phyloP scores from a whole-genome alignment of 2,329 filamentous ascomycete species.

The Neonectria punicea region DNA sequence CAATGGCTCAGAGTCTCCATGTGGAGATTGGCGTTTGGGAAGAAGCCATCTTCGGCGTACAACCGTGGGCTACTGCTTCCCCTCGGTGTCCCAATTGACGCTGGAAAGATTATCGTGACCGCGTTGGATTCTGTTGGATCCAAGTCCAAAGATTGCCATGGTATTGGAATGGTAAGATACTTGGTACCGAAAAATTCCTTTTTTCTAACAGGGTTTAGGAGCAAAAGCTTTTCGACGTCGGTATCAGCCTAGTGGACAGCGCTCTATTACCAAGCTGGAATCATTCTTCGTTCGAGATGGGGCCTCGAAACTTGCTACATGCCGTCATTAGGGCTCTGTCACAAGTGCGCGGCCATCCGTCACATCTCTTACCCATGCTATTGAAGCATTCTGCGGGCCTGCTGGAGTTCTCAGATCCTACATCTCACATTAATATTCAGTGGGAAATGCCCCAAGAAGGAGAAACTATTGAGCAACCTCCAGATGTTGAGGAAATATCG shows the following conservation, averaged over 20 bases:
- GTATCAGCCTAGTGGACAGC: slow-evolving; percentile 44
- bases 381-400: slow-evolving; percentile 39
- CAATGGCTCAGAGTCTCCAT: slow-evolving; percentile 47
- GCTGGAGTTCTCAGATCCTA: slow-evolving; percentile 25
- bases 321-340: slow-evolving; percentile 42
- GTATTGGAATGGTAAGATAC: slow-evolving; percentile 44
- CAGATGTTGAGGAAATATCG: slow-evolving; percentile 27
- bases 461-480: background rate
- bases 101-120: slow-evolving; percentile 44
- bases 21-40: slow-evolving; percentile 46
- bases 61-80: slow-evolving; percentile 35
- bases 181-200: background rate
- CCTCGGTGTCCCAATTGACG: slow-evolving; percentile 42
- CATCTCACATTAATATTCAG: slow-evolving; percentile 19
- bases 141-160: slow-evolving; percentile 46
- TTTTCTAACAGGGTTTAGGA: slow-evolving; percentile 38
- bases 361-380: slow-evolving; percentile 43
- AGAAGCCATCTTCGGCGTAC: slow-evolving; percentile 36
- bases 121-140: slow-evolving; percentile 40
- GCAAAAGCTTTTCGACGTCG: slow-evolving; percentile 48
- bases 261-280: slow-evolving; percentile 34
- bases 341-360: slow-evolving; percentile 41
- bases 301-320: slow-evolving; percentile 43
- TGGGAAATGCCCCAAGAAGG: slow-evolving; percentile 16
- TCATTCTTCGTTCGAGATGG: slow-evolving; percentile 39